These are phyloP conservation scores for Arctostaphylos glauca DNA, from an alignment of 148 eudicot genomes.

Conservation along the genomic window DNA sequence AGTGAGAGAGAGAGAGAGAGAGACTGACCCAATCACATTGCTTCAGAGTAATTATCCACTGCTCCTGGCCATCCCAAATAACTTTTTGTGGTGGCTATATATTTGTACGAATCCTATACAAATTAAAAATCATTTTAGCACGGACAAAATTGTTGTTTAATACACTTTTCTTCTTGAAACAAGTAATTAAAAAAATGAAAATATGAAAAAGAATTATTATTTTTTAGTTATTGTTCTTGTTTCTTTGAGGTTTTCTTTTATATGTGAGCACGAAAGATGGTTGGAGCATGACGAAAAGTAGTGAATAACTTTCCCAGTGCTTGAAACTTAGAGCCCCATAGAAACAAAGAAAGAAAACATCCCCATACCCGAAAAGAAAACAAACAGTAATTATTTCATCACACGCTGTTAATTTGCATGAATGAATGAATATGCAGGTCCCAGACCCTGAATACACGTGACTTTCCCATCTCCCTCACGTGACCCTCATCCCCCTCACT, in stretches of 20 bases:
- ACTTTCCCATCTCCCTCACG: conserved; percentile 21
- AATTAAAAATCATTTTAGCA: too few species aligned
- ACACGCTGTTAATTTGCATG: conserved; percentile 21
- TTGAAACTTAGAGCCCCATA: conserved; percentile 17
- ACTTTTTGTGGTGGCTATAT: too few species aligned
- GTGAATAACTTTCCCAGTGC: background rate
- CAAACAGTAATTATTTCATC: conserved; percentile 13
- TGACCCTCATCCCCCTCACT: conserved; percentile 16
- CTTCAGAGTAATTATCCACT: background rate
- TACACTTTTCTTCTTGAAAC: too few species aligned
- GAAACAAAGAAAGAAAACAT: conserved; percentile 14
- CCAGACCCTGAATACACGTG: conserved; percentile 19
- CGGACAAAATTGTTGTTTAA: too few species aligned
- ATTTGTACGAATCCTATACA: too few species aligned
- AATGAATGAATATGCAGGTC: conserved; percentile 7
- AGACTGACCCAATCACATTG: conserved; percentile 16
- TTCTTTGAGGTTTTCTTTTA: background rate
- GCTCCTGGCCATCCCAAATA: background rate
- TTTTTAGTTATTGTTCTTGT: background rate
- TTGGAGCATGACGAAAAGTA: background rate
- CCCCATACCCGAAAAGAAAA: conserved; percentile 11
- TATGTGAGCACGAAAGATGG: background rate
- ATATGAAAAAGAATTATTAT: background rate
- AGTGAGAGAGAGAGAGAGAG: background rate
- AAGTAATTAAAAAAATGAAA: too few species aligned